Base-by-base conservation (phyloP, 2,329 filamentous ascomycete genomes). In the Aspergillus intermedius region DNA sequence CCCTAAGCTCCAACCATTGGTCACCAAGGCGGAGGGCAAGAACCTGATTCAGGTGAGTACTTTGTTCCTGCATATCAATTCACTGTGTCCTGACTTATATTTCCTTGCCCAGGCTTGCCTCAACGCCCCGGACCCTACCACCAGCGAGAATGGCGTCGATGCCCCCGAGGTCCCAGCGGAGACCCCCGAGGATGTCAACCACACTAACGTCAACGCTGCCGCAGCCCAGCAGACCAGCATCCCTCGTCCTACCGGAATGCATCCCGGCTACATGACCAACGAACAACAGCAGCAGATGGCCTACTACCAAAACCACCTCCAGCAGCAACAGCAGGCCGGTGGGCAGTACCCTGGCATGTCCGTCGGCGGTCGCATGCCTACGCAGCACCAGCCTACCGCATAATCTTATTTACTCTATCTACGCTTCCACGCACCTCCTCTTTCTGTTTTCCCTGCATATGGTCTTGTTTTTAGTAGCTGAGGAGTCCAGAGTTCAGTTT, bases 11-110 rank as follows among this genome's bases (percentile, higher is more conserved):
- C 93, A 97, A 75, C 93, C 93, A 54, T 83, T 98, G 47, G 93
- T 97, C 60, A 98, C 93, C 55, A 97, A 97, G 77, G 87, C 93
- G 15, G 93, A 97, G 74, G 93, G 93, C 75, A 98, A 98, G 82
- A 98, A 98, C 70, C 77, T 98, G 57, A 97, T 98, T 60, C 93
- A 98, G 84, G 93, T 96, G 81, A 57, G 82, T 62, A 32, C 34
- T 19, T 6, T 34, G 44, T 8, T 35, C 4, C 10, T 43, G 12
- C 32, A 19, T 32, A n/a, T 43, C 34, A 19, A 22, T 28, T n/a
- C 12, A 32, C 10, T 48, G 3, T 23, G 44, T 22, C 39, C n/a
- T 34, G 49, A 44, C 46, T 45, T 13, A 22, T 35, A 32, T 54
- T 54, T 62, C 45, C 67, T 60, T 15, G 21, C 30, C 37, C n/a